phyloP scores from a whole-genome alignment of 75 land plant genomes.

The Picea glauca region DNA sequence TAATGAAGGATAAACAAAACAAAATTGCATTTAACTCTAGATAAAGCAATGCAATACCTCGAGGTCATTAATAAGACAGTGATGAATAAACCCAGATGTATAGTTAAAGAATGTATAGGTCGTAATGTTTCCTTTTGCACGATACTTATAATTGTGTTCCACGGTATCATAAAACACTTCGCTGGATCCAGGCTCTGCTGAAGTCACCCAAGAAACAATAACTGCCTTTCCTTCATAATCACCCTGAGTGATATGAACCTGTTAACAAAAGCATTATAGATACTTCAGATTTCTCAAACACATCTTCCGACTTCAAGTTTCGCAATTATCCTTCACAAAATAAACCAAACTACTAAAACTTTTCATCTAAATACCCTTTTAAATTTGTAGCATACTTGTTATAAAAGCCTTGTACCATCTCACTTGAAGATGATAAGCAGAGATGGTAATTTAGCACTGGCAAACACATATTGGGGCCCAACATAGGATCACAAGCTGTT shows the following conservation, averaged over 20 bases:
- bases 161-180: slow-evolving; percentile 25
- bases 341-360: too few species aligned
- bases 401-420: too few species aligned
- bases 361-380: too few species aligned
- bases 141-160: slow-evolving; percentile 10
- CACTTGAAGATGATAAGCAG: too few species aligned
- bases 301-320: too few species aligned
- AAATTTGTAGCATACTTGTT: too few species aligned
- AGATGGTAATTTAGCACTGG: too few species aligned
- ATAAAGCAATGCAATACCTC: slow-evolving; percentile 20
- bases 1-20: not conserved
- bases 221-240: slow-evolving; percentile 85
- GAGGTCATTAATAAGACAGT: slow-evolving; percentile 31
- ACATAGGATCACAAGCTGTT: too few species aligned
- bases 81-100: slow-evolving; percentile 53
- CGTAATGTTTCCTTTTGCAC: slow-evolving; percentile 16
- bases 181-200: slow-evolving; percentile 41
- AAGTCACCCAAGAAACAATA: slow-evolving; percentile 88
- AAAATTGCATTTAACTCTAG: not conserved
- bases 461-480: too few species aligned
- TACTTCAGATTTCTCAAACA: too few species aligned
- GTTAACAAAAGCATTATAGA: not conserved
- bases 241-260: slow-evolving; percentile 96
- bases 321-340: too few species aligned
- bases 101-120: slow-evolving; percentile 38